phyloP scores from a whole-genome alignment of 805 yeast species.

The Peterozyma toletana region DNA sequence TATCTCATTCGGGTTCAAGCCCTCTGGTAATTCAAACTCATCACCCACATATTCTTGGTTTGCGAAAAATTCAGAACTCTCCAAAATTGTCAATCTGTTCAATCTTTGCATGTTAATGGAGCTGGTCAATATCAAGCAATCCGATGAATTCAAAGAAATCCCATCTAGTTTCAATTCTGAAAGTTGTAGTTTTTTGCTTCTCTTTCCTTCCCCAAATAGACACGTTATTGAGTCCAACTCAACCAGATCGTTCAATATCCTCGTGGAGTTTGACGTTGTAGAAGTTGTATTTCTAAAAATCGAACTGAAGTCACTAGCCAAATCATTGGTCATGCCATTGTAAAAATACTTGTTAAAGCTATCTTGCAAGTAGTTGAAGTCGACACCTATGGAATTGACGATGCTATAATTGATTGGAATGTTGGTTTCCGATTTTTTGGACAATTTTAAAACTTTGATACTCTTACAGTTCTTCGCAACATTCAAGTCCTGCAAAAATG shows the following conservation, averaged over 20 bases:
- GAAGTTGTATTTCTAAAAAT: slow-evolving; percentile 7
- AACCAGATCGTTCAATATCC: background rate
- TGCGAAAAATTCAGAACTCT: slow-evolving; percentile 10
- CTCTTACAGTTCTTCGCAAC: slow-evolving; percentile 1
- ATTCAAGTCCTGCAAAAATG: slow-evolving; percentile 2
- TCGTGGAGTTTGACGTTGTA: background rate
- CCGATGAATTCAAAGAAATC: slow-evolving; percentile 10
- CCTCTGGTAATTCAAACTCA: too few species aligned
- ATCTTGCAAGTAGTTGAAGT: slow-evolving; percentile 12
- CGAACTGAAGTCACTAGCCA: slow-evolving; percentile 7
- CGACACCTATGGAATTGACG: slow-evolving; percentile 11
- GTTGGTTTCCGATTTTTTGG: slow-evolving; percentile 3
- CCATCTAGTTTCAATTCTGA: slow-evolving; percentile 12
- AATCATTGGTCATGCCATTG: slow-evolving; percentile 11
- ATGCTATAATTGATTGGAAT: slow-evolving; percentile 12
- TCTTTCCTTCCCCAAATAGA: background rate
- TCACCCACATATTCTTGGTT: too few species aligned
- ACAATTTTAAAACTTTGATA: slow-evolving; percentile 10
- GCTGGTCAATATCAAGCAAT: slow-evolving; percentile 8
- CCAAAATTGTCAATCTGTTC: slow-evolving; percentile 12
- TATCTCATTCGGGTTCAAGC: background rate
- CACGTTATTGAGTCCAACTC: slow-evolving; percentile 2
- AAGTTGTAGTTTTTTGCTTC: slow-evolving; percentile 7
- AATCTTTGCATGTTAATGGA: slow-evolving; percentile 12
- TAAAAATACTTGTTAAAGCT: slow-evolving; percentile 13